phyloP scores from a whole-genome alignment of 345 rosid species.

The Eucalyptus viminalis region DNA sequence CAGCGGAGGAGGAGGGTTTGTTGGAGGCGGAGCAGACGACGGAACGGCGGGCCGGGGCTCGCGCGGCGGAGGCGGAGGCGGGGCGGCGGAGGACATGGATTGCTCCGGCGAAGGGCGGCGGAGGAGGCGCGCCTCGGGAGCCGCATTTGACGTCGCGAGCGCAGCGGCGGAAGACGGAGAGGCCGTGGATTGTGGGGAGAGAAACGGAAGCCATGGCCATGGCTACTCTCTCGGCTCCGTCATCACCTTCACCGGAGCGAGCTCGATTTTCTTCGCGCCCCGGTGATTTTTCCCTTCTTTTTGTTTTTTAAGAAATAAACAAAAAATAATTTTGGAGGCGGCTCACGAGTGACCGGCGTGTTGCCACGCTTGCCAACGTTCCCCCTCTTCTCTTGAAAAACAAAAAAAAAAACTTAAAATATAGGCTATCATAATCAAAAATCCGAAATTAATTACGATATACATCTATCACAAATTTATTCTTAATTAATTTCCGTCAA shows the following conservation, averaged over 20 bases:
- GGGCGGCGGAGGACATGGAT: not conserved
- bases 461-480: rapidly evolving
- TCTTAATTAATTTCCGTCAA: rapidly evolving
- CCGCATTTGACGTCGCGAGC: not conserved
- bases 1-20: conserved; percentile 27
- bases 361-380: not conserved
- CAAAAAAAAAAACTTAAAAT: not conserved
- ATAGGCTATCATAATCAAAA: not conserved
- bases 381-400: not conserved
- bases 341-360: not conserved
- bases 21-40: conserved; percentile 41
- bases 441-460: too few relatives aligned
- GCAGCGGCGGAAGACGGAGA: not conserved
- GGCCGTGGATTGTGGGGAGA: not conserved
- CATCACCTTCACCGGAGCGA: not conserved
- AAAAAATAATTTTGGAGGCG: not conserved
- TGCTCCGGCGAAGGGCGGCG: not conserved
- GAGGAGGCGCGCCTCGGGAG: not conserved
- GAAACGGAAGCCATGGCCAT: not conserved
- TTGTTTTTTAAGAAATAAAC: not conserved
- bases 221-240: not conserved
- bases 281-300: not conserved
- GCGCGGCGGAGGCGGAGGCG: not conserved
- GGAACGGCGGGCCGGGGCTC: not conserved
- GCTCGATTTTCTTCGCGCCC: not conserved